Evolutionary conservation across 1,284 basidiomycete species (phyloP), one percentile per base, ranked within the genome.

Genomic region (Uromyces viciae-fabae): DNA sequence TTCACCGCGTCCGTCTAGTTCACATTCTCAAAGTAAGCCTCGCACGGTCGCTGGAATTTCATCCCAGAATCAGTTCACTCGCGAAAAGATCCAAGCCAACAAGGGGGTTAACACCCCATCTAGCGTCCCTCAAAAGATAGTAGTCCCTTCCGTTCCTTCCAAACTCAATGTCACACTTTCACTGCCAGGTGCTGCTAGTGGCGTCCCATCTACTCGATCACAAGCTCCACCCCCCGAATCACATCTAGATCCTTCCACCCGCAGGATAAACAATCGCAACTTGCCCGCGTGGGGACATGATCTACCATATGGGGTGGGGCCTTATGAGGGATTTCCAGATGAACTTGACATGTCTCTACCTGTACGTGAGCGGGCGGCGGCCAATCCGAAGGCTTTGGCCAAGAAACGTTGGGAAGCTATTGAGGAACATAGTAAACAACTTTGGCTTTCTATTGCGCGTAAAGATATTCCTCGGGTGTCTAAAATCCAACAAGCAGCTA

Each of bases 391-490:
- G 40, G 71, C 58, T 28, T 58, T 81, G 49, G 79, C 79, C 38
- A 73, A 81, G 33, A 81, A 79, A 46, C 56, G 76, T 25, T 79
- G 76, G 79, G 79, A 73, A 19, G 72, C 79, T 75, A 83, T 86
- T 46, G 84, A 84, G 52, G 85, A 86, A 54, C 84, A 84, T 3
- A 85, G 85, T 76, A 82, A 83, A 64, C 83, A 84, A 33, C 83
- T 86, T 60, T 86, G 86, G 86, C 83, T 84, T 17, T 83, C 82
- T 17, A 85, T 86, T 40, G 85, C 86, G 42, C 83, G 83, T 69
- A 84, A 84, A 58, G 85, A 86, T 28, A 83, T 86, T 22, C 86
- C 86, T 69, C 84, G 84, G 80, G 85, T 86, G 25, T 84, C 85
- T 62, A 84, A 85, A 38, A 84, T 83, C n/a, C 84, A 85, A 8